Percentiles rank a stretch among this genome's conserved stretches.
Evolutionary conservation across 2,329 filamentous ascomycete species (phyloP).

Genomic region (Trichophyton schoenleinii): DNA sequence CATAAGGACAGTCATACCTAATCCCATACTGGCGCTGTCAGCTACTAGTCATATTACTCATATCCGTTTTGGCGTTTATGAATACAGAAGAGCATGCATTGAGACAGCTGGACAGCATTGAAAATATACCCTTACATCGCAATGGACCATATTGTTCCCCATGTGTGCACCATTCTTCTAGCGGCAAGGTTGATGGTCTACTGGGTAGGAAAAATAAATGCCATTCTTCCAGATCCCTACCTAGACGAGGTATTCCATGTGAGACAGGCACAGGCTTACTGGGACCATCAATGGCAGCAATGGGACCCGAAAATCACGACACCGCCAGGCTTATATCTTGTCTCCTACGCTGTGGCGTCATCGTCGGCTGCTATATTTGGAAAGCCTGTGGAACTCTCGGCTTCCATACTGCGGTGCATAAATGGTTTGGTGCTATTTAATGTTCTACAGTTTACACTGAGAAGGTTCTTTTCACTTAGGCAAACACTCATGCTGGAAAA

Average conservation of each 20-base stretch:
- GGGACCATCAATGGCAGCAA: constrained; percentile 54
- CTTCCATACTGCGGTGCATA: constrained; percentile 26
- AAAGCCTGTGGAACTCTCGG: constrained; percentile 23
- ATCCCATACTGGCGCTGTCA: not conserved
- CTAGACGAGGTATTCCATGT: constrained; percentile 52
- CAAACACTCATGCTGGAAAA: constrained; percentile 17
- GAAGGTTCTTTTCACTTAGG: constrained; percentile 39
- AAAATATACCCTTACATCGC: not conserved
- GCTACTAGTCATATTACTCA: not conserved
- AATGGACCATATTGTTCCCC: not conserved
- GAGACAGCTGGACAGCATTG: not conserved
- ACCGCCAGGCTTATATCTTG: constrained; percentile 65
- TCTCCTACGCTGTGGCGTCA: constrained; percentile 36
- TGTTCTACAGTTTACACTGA: constrained; percentile 39
- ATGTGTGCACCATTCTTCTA: not conserved
- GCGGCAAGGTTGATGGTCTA: constrained; percentile 12
- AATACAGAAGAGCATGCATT: not conserved
- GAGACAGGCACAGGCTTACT: constrained; percentile 82
- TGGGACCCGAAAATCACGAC: constrained; percentile 99
- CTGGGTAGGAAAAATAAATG: constrained; percentile 37
- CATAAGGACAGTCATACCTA: too few species aligned
- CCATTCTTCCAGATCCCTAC: constrained; percentile 45
- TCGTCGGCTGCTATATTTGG: constrained; percentile 16
- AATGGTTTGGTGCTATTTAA: constrained; percentile 27
- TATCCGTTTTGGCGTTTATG: not conserved